phyloP scores from a whole-genome alignment of 2,329 filamentous ascomycete genomes.

The Calonectria pseudoturangicola region DNA sequence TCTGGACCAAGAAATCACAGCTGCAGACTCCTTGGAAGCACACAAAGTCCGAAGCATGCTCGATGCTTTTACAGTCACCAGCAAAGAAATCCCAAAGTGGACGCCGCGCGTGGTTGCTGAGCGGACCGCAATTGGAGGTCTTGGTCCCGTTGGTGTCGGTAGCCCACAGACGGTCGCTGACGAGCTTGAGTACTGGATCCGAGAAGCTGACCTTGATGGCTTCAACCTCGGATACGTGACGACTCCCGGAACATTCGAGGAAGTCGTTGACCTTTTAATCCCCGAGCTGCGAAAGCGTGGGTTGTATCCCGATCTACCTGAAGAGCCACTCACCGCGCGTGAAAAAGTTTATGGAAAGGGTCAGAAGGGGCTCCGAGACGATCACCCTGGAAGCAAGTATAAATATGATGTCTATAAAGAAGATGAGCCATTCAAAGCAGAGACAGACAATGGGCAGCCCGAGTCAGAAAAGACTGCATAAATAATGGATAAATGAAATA shows the following conservation, averaged over 20 bases:
- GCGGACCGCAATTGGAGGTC: conserved; percentile 64
- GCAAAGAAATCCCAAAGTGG: conserved; percentile 65
- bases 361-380: conserved; percentile 72
- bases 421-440: conserved; percentile 55
- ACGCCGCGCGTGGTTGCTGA: conserved; percentile 66
- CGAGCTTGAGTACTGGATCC: conserved; percentile 66
- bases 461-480: neutral
- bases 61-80: conserved; percentile 68
- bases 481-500: no score
- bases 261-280: conserved; percentile 57
- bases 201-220: conserved; percentile 64
- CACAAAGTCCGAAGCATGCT: conserved; percentile 70
- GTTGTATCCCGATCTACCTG: conserved; percentile 52
- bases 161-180: conserved; percentile 65
- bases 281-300: conserved; percentile 56
- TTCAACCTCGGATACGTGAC: conserved; percentile 66
- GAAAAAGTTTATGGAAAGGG: conserved; percentile 79
- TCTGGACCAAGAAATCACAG: conserved; percentile 74
- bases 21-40: conserved; percentile 72
- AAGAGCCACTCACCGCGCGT: conserved; percentile 67
- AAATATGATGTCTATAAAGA: conserved; percentile 78
- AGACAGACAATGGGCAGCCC: neutral
- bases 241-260: conserved; percentile 62
- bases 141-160: conserved; percentile 61
- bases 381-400: conserved; percentile 76